Evolutionary conservation across 345 rosid genomes (phyloP), one percentile per base, ranked within the genome.

Genomic region (Boechera retrofracta): DNA sequence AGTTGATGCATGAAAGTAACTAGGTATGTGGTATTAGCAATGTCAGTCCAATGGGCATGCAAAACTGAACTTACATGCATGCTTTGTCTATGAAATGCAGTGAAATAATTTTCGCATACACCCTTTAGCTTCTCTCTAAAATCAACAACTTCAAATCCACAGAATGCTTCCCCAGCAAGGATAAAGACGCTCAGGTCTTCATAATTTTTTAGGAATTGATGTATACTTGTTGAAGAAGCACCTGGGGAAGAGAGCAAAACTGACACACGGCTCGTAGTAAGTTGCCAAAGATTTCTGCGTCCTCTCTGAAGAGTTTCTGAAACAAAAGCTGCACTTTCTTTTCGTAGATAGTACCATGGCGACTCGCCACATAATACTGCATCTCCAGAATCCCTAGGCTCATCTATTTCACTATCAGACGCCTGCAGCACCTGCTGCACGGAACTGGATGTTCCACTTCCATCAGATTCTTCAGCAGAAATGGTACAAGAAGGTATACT

Each of bases 81-180:
- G 84, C 85, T 92, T 86, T 95, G 98, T 77, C 89, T 90, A 83
- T 93, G 98, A 83, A 91, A 93, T 75, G 96, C 86, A 32, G 64
- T 74, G 84, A 89, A 88, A 82, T 92, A 96, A 73, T 86, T 89
- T 84, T 85, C 97, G 67, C 96, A 89, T 54, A 96, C 86, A 62
- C 83, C 94, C 88, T 91, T 96, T 86, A 96, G 74, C 82, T 93
- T 93, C 82, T 89, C 88, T 83, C 97, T 87, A 84, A 96, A 93
- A 64, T 96, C 99, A 85, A 82, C 81, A 32, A 93, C 98, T 83
- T 91, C 93, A 79, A 87, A 68, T 65, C 98, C 98, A 80, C 98
- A 93, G 79, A 93, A 96, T 51, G 97, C 93, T 88, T 96, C 98
- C 84, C 98, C 99, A 26, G 97, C 91, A 83, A 96, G 86, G 77